These are phyloP conservation scores for Phycomyces nitens DNA, from an alignment of 192 early-diverging fungal genomes.

Conservation along the genomic window DNA sequence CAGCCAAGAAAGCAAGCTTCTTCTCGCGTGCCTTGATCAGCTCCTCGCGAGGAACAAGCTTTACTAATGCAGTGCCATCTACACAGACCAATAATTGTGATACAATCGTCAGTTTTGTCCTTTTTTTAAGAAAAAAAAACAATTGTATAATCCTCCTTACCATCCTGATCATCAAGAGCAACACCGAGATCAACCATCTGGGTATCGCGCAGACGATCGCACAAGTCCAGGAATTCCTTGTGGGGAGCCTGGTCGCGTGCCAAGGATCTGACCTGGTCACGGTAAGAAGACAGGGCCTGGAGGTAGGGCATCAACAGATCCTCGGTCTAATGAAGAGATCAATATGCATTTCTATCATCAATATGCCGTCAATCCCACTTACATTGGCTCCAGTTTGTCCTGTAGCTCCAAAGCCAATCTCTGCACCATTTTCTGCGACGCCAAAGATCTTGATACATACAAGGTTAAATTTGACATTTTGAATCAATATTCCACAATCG, in stretches of 20 bases:
- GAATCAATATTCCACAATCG: no score
- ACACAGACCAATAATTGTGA: background rate
- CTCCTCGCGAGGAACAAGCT: slow-evolving; percentile 78
- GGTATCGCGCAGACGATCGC: slow-evolving; percentile 86
- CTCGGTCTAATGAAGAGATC: slow-evolving; percentile 36
- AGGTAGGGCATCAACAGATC: slow-evolving; percentile 77
- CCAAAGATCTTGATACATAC: slow-evolving; percentile 77
- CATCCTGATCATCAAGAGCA: slow-evolving; percentile 88
- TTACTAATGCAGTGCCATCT: slow-evolving; percentile 90
- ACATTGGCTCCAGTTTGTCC: slow-evolving; percentile 38
- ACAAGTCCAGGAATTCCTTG: slow-evolving; percentile 64
- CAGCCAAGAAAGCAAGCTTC: slow-evolving; percentile 62
- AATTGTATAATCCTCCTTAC: no score
- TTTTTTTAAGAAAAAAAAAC: background rate
- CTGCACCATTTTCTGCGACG: slow-evolving; percentile 60
- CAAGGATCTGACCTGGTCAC: slow-evolving; percentile 81
- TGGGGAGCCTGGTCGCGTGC: slow-evolving; percentile 52
- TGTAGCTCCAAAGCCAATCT: slow-evolving; percentile 62
- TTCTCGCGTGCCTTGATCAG: slow-evolving; percentile 61
- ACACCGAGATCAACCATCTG: slow-evolving; percentile 88
- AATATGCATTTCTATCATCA: background rate
- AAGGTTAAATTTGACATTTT: no score
- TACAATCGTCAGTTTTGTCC: background rate
- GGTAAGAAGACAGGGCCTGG: slow-evolving; percentile 76
- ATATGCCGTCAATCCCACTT: slow-evolving; percentile 5